Evolutionary conservation across 169 alveolate species (phyloP).

Genomic region (Plasmodium inui): DNA sequence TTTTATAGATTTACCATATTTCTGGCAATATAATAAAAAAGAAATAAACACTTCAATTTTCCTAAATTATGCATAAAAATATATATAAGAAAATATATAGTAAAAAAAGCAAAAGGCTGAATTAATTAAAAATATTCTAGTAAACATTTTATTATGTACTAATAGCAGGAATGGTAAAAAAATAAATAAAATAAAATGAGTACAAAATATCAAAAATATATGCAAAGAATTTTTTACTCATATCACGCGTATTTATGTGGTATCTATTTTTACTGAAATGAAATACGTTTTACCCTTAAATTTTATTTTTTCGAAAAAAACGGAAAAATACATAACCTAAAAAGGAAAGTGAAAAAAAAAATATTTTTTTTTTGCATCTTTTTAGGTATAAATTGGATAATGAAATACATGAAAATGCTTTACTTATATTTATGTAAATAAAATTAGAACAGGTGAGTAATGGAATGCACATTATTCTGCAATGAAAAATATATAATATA

Average conservation of each 20-base stretch:
- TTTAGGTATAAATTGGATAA: background rate
- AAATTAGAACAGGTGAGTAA: background rate
- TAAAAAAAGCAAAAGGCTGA: background rate
- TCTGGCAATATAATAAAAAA: background rate
- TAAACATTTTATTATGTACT: background rate
- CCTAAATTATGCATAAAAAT: background rate
- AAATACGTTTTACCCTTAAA: background rate
- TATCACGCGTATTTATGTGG: background rate
- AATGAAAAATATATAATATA: background rate
- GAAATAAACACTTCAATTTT: background rate
- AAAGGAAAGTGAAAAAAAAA: background rate
- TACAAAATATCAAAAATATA: background rate
- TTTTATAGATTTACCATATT: background rate
- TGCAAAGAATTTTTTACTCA: background rate
- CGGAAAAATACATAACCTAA: background rate
- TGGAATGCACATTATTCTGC: background rate
- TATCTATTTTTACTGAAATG: background rate
- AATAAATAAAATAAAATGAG: background rate
- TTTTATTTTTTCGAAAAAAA: background rate
- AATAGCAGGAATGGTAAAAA: background rate
- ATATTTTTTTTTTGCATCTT: background rate
- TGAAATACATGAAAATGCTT: background rate
- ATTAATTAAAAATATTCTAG: background rate
- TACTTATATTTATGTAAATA: background rate
- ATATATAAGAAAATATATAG: background rate